Evolutionary conservation across 805 yeast species (phyloP).

Genomic region (Candida tallmaniae): DNA sequence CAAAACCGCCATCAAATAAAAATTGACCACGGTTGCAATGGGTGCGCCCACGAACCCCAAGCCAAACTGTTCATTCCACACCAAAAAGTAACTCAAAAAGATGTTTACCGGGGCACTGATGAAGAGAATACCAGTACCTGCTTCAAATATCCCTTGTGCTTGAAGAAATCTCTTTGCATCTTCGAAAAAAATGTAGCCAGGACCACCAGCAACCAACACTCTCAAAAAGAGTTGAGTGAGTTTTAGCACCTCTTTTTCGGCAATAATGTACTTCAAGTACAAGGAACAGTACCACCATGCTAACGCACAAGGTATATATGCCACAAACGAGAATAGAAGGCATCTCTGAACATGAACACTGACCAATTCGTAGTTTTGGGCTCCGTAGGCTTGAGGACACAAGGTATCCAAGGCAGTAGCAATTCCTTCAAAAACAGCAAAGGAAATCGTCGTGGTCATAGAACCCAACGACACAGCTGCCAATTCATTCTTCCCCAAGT

Average conservation of each 20-base stretch:
- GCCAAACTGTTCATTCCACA: constrained; percentile 38
- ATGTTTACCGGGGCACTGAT: constrained; percentile 40
- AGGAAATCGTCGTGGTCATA: constrained; percentile 41
- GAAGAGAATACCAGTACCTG: constrained; percentile 40
- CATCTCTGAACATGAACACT: constrained; percentile 37
- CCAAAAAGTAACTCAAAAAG: constrained; percentile 35
- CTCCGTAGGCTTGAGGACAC: constrained; percentile 45
- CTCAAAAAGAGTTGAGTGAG: constrained; percentile 34
- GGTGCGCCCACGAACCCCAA: constrained; percentile 43
- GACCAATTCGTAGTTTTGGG: constrained; percentile 35
- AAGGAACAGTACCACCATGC: constrained; percentile 36
- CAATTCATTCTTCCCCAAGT: constrained; percentile 40
- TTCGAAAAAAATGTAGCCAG: constrained; percentile 41
- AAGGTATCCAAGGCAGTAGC: constrained; percentile 43
- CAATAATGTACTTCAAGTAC: constrained; percentile 27
- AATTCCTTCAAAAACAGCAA: constrained; percentile 44
- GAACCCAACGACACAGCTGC: constrained; percentile 44
- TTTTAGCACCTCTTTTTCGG: constrained; percentile 26
- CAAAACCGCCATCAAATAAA: constrained; percentile 37
- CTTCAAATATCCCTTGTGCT: constrained; percentile 46
- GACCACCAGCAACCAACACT: constrained; percentile 35
- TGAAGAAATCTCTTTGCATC: constrained; percentile 38
- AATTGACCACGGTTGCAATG: constrained; percentile 37
- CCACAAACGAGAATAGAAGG: constrained; percentile 26
- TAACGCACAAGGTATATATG: constrained; percentile 35